Conservation (phyloP, 2,329 filamentous ascomycete genomes). For the Neopestalotiopsis sp. region DNA sequence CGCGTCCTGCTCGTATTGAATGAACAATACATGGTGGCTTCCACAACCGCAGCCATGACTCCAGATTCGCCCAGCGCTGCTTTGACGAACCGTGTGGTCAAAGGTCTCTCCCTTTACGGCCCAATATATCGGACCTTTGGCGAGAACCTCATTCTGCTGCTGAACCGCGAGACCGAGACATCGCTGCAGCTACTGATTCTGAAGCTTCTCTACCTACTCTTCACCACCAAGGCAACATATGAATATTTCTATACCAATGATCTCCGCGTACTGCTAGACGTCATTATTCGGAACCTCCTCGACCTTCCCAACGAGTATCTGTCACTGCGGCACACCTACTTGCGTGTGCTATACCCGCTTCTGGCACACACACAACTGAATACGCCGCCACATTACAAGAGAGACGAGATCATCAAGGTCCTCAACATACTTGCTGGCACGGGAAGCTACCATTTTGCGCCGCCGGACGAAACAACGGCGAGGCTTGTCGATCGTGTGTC, state of each 20-base stretch:
- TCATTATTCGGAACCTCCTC: constrained; percentile 95
- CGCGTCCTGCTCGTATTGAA: constrained; percentile 94
- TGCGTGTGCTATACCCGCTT: constrained; percentile 89
- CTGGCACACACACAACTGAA: constrained; percentile 90
- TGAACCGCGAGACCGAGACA: constrained; percentile 95
- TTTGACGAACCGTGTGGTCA: constrained; percentile 92
- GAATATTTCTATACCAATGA: constrained; percentile 99
- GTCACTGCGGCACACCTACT: constrained; percentile 86
- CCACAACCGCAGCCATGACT: constrained; percentile 56
- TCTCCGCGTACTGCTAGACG: constrained; percentile 89
- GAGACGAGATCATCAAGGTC: constrained; percentile 79
- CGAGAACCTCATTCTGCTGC: constrained; percentile 92
- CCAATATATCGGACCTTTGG: constrained; percentile 90
- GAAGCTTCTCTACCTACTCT: constrained; percentile 93
- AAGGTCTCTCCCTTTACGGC: constrained; percentile 83
- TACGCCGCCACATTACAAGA: constrained; percentile 88
- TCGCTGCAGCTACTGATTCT: constrained; percentile 94
- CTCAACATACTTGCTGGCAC: constrained; percentile 73
- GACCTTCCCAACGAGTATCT: constrained; percentile 86
- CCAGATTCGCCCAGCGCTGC: constrained; percentile 49
- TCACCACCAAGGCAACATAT: constrained; percentile 88
- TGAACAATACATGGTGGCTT: constrained; percentile 94
- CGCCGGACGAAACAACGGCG: constrained; percentile 79
- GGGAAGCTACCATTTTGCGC: constrained; percentile 76
- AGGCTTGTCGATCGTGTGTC: constrained; percentile 78